Conservation (phyloP, 108 stramenopile genomes). For the Cylindrotheca fusiformis region DNA sequence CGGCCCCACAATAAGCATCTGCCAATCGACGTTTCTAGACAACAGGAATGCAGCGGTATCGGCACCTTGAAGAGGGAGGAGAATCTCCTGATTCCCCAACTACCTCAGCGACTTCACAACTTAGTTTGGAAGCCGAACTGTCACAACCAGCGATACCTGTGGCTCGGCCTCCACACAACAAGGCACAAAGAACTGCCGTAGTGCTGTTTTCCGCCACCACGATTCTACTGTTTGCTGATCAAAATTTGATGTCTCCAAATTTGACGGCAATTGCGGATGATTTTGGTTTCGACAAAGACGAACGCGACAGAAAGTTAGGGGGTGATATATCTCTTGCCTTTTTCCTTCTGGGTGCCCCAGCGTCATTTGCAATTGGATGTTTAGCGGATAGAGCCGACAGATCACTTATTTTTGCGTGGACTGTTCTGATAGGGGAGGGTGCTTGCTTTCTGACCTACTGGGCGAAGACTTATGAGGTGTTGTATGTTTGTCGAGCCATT, state of each 20-base stretch:
- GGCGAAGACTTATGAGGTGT: slow-evolving; percentile 52
- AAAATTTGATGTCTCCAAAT: slow-evolving; percentile 86
- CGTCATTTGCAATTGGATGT: slow-evolving; percentile 62
- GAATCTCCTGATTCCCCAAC: not conserved
- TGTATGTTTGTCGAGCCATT: slow-evolving; percentile 74
- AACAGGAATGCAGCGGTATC: too few relatives aligned
- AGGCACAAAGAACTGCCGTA: not conserved
- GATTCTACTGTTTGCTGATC: slow-evolving; percentile 82
- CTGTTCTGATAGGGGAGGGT: slow-evolving; percentile 78
- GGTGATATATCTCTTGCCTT: slow-evolving; percentile 84
- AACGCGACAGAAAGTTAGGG: slow-evolving; percentile 80
- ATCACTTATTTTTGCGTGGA: slow-evolving; percentile 57
- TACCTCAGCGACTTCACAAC: too few relatives aligned
- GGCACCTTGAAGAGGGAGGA: not conserved
- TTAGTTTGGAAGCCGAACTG: too few relatives aligned
- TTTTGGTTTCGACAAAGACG: slow-evolving; percentile 63
- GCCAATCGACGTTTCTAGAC: too few relatives aligned
- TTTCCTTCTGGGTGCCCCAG: slow-evolving; percentile 77
- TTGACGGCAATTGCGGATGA: slow-evolving; percentile 75
- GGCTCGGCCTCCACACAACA: too few relatives aligned
- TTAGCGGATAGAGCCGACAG: slow-evolving; percentile 41
- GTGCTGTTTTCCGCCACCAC: slow-evolving; percentile 60
- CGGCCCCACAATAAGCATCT: too few relatives aligned
- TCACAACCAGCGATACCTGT: too few relatives aligned
- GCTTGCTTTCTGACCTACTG: slow-evolving; percentile 77